phyloP scores from a whole-genome alignment of 805 yeast species.

The Kluyveromyces nonfermentans region DNA sequence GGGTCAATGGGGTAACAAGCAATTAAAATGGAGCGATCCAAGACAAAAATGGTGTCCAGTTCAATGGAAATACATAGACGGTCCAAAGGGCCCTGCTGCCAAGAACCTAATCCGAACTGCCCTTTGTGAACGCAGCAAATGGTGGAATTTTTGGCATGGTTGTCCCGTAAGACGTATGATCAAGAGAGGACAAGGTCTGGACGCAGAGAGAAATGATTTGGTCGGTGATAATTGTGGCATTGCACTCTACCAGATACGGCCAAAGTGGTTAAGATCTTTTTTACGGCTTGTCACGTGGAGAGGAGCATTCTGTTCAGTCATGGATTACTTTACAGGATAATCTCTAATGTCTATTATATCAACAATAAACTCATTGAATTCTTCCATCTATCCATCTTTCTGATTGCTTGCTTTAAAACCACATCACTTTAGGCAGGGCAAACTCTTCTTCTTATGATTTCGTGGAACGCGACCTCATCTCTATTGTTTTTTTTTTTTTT shows the following conservation, averaged over 20 bases:
- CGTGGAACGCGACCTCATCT: not conserved
- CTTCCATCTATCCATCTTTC: no score
- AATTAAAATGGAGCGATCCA: constrained; percentile 54
- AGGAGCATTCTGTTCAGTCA: constrained; percentile 48
- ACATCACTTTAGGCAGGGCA: no score
- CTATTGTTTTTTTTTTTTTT: not conserved
- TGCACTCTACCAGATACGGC: constrained; percentile 43
- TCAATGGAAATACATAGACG: constrained; percentile 85
- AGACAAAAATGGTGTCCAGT: constrained; percentile 82
- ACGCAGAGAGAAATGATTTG: constrained; percentile 66
- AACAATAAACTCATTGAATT: no score
- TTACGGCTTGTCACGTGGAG: constrained; percentile 49
- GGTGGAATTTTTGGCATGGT: constrained; percentile 87
- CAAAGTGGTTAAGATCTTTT: constrained; percentile 39
- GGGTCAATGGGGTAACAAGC: constrained; percentile 90
- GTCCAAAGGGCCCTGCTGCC: constrained; percentile 83
- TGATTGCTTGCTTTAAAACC: no score
- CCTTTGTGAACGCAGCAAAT: constrained; percentile 76
- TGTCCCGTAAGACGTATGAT: constrained; percentile 71
- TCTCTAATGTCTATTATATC: no score
- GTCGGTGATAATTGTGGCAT: constrained; percentile 64
- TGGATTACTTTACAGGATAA: constrained; percentile 36
- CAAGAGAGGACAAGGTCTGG: constrained; percentile 69
- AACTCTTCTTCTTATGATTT: not conserved
- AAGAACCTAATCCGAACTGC: constrained; percentile 62